Evolutionary conservation across 345 rosid species (phyloP).

Genomic region (Syzygium oleosum): DNA sequence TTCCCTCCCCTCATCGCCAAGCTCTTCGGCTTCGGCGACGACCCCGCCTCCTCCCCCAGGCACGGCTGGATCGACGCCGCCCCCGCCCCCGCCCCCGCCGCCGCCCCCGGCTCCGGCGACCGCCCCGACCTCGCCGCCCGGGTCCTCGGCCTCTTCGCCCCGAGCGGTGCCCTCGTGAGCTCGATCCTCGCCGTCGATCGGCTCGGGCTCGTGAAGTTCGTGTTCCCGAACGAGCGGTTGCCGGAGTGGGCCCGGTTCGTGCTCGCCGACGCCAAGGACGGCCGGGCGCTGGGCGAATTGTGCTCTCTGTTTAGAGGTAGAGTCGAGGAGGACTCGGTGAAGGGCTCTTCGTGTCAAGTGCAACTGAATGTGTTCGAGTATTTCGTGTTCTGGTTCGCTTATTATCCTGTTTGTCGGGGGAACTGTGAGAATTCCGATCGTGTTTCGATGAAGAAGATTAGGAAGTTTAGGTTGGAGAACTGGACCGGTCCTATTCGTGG

Average conservation of each 20-base stretch:
- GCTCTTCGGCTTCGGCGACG: constrained; percentile 73
- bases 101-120: constrained; percentile 25
- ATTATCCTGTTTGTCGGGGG: constrained; percentile 74
- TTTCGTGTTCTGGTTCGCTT: constrained; percentile 88
- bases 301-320: constrained; percentile 60
- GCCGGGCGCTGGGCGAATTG: constrained; percentile 31
- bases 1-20: constrained; percentile 76
- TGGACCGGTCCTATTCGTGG: constrained; percentile 61
- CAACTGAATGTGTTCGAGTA: constrained; percentile 76
- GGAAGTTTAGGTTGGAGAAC: constrained; percentile 43
- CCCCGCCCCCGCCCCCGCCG: constrained; percentile 18
- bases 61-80: constrained; percentile 63
- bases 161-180: constrained; percentile 44
- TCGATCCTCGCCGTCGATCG: constrained; percentile 70
- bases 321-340: constrained; percentile 42
- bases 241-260: constrained; percentile 67
- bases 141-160: constrained; percentile 52
- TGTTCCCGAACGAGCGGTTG: constrained; percentile 71
- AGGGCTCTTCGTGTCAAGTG: constrained; percentile 46
- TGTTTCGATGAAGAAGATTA: constrained; percentile 29
- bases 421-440: constrained; percentile 34
- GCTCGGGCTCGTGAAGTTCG: constrained; percentile 59
- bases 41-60: constrained; percentile 16
- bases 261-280: constrained; percentile 42
- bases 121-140: constrained; percentile 27